Evolutionary conservation across 257 asterid genomes (phyloP).

Genomic region (Solanum sitiens): DNA sequence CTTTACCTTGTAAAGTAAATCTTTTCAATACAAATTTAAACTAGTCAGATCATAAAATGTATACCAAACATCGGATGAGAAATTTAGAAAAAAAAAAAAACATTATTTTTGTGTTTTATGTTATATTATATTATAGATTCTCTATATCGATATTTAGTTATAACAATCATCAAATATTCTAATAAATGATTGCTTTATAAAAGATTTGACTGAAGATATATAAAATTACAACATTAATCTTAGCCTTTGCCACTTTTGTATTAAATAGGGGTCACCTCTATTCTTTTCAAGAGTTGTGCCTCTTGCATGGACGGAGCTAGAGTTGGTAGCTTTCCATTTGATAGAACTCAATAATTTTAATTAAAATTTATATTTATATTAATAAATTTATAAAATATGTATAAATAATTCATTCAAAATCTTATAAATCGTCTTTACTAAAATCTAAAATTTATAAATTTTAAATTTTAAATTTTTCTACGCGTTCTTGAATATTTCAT

Average conservation of each 20-base stretch:
- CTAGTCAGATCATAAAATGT: background rate
- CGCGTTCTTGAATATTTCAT: background rate
- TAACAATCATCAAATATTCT: background rate
- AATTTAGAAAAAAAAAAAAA: too few species aligned
- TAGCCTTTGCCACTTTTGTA: background rate
- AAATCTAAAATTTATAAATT: background rate
- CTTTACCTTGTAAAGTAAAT: background rate
- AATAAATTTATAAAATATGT: background rate
- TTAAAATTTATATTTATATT: background rate
- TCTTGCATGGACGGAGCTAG: background rate
- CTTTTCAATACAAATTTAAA: background rate
- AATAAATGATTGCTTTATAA: background rate
- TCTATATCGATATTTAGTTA: background rate
- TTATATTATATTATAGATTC: background rate
- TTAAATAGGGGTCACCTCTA: background rate
- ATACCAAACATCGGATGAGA: background rate
- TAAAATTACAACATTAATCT: background rate
- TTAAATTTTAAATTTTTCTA: background rate
- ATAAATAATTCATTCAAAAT: background rate
- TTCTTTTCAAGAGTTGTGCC: background rate
- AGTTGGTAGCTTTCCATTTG: rapidly evolving
- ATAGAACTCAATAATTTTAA: background rate
- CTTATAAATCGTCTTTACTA: rapidly evolving
- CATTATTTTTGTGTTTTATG: background rate
- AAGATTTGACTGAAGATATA: background rate